Base-by-base conservation (phyloP, 1,284 basidiomycete genomes). In the Marasmius sp. region DNA sequence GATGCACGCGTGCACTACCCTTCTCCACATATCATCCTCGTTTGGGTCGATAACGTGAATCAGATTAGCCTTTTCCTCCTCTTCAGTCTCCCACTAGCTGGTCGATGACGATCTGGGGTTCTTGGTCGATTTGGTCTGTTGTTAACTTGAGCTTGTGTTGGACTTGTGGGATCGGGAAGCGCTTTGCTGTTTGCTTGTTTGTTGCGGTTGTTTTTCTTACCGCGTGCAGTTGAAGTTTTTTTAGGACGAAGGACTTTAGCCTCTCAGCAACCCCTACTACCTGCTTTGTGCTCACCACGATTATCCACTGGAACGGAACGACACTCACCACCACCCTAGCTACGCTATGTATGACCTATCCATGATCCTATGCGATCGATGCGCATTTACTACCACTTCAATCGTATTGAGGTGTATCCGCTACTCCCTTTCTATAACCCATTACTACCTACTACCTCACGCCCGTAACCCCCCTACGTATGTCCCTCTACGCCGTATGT, bases 61-160 rank as follows among this genome's bases (percentile, higher is more conserved):
- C 45, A 47, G 45, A 47, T 47, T 47, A 47, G 45, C 45, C 16
- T 14, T n/a, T 58, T 58, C 38, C 33, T 38, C 57, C 36, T 58
- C 16, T 57, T 47, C 57, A n/a, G 57, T 58, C 57, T 49, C 43
- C 57, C 57, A 58, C 43, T 47, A 57, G 57, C 38, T 58, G 57
- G 57, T 58, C 34, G 57, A 58, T 58, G 57, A 48, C 57, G 57
- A 16, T 55, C 33, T 52, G 16, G 53, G 39, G 53, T 37, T 5
- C 14, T 39, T 20, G 10, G 53, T 20, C 27, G 39, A 39, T 41
- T 37, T 41, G 53, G 11, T 39, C 22, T n/a, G 36, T 41, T 39
- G 20, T 20, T 55, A n/a, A 22, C 53, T 55, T 22, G 53, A 38
- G 36, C 36, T 38, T 34, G 27, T 47, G 45, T 18, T 47, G 45